A percentile compares a stretch with the other conserved stretches of the same genome.
Conservation (phyloP, 2,329 filamentous ascomycete species). For the Trichothecium sympodiale region DNA sequence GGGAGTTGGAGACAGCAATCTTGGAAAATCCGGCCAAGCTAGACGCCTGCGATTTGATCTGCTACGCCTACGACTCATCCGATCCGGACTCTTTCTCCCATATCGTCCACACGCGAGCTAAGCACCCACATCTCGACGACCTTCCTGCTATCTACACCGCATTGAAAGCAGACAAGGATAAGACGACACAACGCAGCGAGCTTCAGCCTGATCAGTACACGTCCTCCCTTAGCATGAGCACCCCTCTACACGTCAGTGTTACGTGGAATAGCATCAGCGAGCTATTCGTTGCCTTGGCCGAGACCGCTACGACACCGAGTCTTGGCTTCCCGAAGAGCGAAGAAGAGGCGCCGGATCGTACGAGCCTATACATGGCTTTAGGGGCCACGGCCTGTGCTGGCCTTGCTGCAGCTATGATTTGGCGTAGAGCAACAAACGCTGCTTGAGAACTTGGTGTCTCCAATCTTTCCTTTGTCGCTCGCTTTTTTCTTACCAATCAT, state of each 20-base stretch:
- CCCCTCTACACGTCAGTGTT: slow-evolving; percentile 87
- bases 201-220: slow-evolving; percentile 90
- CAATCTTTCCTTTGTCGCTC: background rate
- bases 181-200: slow-evolving; percentile 89
- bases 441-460: slow-evolving; percentile 11
- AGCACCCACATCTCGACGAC: slow-evolving; percentile 75
- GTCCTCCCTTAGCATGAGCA: slow-evolving; percentile 71
- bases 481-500: background rate
- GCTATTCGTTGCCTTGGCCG: slow-evolving; percentile 82
- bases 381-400: slow-evolving; percentile 59
- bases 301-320: slow-evolving; percentile 82
- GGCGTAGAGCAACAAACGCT: slow-evolving; percentile 44
- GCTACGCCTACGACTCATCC: slow-evolving; percentile 93
- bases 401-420: slow-evolving; percentile 54
- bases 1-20: slow-evolving; percentile 89
- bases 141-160: slow-evolving; percentile 87
- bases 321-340: slow-evolving; percentile 83
- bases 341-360: slow-evolving; percentile 73
- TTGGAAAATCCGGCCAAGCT: slow-evolving; percentile 85
- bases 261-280: slow-evolving; percentile 92
- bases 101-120: slow-evolving; percentile 69
- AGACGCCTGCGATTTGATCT: slow-evolving; percentile 85
- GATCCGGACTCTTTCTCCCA: slow-evolving; percentile 94
- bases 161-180: slow-evolving; percentile 89
- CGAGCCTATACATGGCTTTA: slow-evolving; percentile 74